Base-by-base conservation (phyloP, 306 rosid species). In the Erythrophleum fordii region DNA sequence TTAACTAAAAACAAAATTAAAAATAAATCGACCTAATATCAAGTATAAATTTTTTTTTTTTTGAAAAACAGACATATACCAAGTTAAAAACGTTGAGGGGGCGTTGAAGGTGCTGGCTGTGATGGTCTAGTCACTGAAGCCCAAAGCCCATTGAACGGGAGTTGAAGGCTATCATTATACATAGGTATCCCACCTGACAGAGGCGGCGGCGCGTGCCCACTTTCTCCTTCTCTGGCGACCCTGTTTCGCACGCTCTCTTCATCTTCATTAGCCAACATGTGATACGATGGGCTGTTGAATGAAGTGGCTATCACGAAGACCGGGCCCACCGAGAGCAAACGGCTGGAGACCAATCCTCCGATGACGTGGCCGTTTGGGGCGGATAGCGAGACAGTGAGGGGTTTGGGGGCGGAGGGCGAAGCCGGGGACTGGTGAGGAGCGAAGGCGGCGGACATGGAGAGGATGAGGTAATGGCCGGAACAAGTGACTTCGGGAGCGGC, bases 341-440 rank as follows among this genome's bases (percentile, higher is more conserved):
- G 16, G 0, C 97, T 97, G 17, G 72, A 73, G 23, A 91, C 92
- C 16, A 84, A 22, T 0, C 98, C 98, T 17, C 98, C 97, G 11
- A 90, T 77, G 77, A 92, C 83, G 90, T 90, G 94, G 8, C 98
- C 98, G 73, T 91, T 95, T 0, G 90, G 95, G 3, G 94, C 95
- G 1, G 94, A 90, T 0, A 94, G 90, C 0, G 92, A 88, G 83
- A 92, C 87, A 12, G 94, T 81, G 81, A 95, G 89, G 35, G 84
- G 87, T 17, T 80, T 91, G 0, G 91, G 85, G 0, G 70, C 25
- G 3, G 78, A 39, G 1, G 84, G 81, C 7, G 73, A 74, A 28
- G 85, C 10, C 41, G 76, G 72, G 59, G 74, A 11, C 12, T 85
- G 20, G 3, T 82, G 83, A 0, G 88, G 86, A 13, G 89, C 28